phyloP scores from a whole-genome alignment of 129 eudicot species.

The Tagetes erecta region DNA sequence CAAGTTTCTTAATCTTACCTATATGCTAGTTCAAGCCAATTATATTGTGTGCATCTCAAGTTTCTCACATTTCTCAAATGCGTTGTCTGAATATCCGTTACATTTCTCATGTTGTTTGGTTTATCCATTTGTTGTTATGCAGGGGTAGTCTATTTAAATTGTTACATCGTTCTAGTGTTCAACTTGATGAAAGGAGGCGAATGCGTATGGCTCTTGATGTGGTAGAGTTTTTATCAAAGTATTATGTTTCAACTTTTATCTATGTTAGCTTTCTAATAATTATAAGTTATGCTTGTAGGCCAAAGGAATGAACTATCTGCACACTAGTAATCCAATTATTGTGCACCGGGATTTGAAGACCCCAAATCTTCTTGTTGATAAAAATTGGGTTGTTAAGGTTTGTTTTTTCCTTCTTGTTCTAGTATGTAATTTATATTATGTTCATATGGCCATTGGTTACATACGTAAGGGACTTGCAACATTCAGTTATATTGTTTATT shows the following conservation, averaged over 20 bases:
- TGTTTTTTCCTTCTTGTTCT: background rate
- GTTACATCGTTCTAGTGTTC: conserved; percentile 77
- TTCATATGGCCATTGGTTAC: conserved; percentile 1
- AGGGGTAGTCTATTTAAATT: conserved; percentile 88
- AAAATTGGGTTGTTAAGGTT: conserved; percentile 98
- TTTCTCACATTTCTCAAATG: background rate
- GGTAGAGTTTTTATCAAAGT: conserved; percentile 42
- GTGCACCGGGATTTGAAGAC: conserved; percentile 97
- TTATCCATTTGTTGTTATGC: conserved; percentile 24
- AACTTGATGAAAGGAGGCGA: conserved; percentile 80
- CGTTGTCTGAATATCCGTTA: background rate
- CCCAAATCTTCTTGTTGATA: conserved; percentile 96
- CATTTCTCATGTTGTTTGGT: conserved; percentile 12
- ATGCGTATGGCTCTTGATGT: conserved; percentile 94
- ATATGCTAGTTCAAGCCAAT: background rate
- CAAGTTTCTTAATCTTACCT: conserved; percentile 2
- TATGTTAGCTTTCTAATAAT: conserved; percentile 6
- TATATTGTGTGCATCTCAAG: background rate
- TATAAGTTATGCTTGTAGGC: conserved; percentile 53
- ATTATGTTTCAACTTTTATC: conserved; percentile 3
- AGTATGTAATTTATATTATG: background rate
- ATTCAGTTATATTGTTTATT: conserved; percentile 7
- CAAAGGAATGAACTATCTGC: conserved; percentile 97
- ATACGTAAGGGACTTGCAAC: conserved; percentile 5
- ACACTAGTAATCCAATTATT: conserved; percentile 84